Conservation (phyloP, 306 rosid species). For the Cucurbita maxima region DNA sequence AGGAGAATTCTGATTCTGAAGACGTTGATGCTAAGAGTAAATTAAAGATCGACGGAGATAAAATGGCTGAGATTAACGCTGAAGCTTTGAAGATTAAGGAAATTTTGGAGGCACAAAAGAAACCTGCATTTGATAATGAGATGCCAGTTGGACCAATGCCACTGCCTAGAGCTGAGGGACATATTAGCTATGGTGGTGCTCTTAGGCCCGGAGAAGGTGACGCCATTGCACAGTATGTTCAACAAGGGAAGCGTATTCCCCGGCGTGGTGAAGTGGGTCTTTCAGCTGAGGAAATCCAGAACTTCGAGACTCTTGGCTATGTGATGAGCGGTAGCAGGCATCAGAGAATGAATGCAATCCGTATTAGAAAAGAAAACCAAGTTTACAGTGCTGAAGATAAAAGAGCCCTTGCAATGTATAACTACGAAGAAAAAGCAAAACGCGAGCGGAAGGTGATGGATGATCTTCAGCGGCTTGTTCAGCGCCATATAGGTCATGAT, state of each 20-base stretch:
- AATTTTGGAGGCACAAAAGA: slow-evolving; percentile 64
- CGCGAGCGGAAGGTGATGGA: slow-evolving; percentile 98
- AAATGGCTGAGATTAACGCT: slow-evolving; percentile 19
- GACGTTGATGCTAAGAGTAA: slow-evolving; percentile 22
- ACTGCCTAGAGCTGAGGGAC: slow-evolving; percentile 88
- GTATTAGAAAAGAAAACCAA: slow-evolving; percentile 95
- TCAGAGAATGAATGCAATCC: slow-evolving; percentile 97
- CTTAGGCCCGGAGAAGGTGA: slow-evolving; percentile 99
- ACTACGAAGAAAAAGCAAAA: slow-evolving; percentile 86
- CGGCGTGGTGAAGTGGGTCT: slow-evolving; percentile 99
- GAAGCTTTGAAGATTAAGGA: slow-evolving; percentile 63
- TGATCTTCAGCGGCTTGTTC: slow-evolving; percentile 87
- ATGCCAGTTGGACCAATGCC: slow-evolving; percentile 85
- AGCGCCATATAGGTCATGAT: slow-evolving; percentile 91
- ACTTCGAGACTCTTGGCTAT: slow-evolving; percentile 76
- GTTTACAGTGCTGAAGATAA: slow-evolving; percentile 96
- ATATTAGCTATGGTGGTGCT: slow-evolving; percentile 97
- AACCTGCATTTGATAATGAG: slow-evolving; percentile 48
- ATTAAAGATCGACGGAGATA: slow-evolving; percentile 22
- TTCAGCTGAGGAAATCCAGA: slow-evolving; percentile 81
- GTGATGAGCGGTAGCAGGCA: slow-evolving; percentile 99
- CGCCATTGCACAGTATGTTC: slow-evolving; percentile 92
- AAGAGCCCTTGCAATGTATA: slow-evolving; percentile 94
- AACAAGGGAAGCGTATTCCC: slow-evolving; percentile 95
- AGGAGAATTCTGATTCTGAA: slow-evolving; percentile 33